phyloP scores from a whole-genome alignment of 306 rosid genomes.

The Malus sieversii region DNA sequence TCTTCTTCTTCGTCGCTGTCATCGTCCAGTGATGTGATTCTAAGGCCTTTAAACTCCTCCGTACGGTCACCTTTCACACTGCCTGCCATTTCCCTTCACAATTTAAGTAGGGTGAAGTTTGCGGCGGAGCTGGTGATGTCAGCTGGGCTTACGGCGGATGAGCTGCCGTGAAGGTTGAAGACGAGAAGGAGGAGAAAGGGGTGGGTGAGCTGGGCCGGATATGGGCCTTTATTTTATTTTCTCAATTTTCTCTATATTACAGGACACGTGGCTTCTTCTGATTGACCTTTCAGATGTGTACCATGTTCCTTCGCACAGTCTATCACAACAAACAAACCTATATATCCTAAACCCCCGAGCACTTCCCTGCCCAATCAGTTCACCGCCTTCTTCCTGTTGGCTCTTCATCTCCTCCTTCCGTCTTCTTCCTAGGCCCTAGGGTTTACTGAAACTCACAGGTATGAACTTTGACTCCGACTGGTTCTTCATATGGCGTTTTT shows the following conservation, averaged over 20 bases:
- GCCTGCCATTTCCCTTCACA: conserved; percentile 22
- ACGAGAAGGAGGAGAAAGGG: not conserved
- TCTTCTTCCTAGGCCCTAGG: not conserved
- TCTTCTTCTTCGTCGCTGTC: conserved; percentile 14
- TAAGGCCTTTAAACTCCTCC: conserved; percentile 34
- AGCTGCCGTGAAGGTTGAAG: not conserved
- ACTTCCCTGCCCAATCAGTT: not conserved
- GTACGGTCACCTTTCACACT: conserved; percentile 14
- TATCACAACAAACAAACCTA: too few relatives aligned
- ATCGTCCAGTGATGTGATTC: conserved; percentile 33
- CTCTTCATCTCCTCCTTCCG: not conserved
- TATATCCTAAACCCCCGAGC: not conserved
- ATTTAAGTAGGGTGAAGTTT: not conserved
- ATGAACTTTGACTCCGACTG: too few relatives aligned
- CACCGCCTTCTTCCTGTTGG: not conserved
- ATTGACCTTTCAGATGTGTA: too few relatives aligned
- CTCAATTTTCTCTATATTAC: not conserved
- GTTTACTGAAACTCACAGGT: not conserved
- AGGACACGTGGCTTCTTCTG: not conserved
- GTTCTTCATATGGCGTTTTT: not conserved
- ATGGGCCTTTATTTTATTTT: not conserved
- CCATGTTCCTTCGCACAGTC: too few relatives aligned
- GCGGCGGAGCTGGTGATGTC: not conserved
- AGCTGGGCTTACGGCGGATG: too few relatives aligned
- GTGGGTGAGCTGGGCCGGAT: not conserved